Evolutionary conservation across 306 rosid species (phyloP).

Genomic region (Phaseolus lunatus): DNA sequence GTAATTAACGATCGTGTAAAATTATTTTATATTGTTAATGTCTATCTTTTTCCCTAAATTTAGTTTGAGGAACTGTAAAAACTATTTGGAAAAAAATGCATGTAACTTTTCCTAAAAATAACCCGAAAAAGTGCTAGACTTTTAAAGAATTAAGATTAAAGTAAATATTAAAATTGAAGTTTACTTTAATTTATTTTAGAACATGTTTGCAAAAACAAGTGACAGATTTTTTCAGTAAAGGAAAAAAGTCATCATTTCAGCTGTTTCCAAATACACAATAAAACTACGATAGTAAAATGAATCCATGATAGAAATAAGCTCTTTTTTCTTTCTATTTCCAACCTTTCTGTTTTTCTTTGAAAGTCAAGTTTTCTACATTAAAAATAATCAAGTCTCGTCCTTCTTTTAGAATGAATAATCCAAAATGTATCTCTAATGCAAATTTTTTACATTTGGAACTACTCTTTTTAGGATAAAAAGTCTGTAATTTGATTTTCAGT

Average conservation of each 20-base stretch:
- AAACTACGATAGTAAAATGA: neutral
- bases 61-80: neutral
- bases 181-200: neutral
- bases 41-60: no score
- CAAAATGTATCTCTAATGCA: no score
- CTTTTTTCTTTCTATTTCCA: neutral
- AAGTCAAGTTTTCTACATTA: no score
- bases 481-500: no score
- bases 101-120: neutral
- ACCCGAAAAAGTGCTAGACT: neutral
- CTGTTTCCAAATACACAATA: neutral
- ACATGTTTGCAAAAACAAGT: neutral
- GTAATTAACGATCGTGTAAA: no score
- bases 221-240: neutral
- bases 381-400: no score
- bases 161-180: neutral
- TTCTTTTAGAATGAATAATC: no score
- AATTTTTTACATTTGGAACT: no score
- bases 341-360: no score
- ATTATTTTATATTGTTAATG: no score
- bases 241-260: neutral
- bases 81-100: neutral
- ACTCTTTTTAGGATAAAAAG: no score
- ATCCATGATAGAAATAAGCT: neutral
- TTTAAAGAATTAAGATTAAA: neutral